Evolutionary conservation across 352 stramenopile species (phyloP), one percentile per base, ranked within the genome.

Genomic region (Phytophthora melonis): DNA sequence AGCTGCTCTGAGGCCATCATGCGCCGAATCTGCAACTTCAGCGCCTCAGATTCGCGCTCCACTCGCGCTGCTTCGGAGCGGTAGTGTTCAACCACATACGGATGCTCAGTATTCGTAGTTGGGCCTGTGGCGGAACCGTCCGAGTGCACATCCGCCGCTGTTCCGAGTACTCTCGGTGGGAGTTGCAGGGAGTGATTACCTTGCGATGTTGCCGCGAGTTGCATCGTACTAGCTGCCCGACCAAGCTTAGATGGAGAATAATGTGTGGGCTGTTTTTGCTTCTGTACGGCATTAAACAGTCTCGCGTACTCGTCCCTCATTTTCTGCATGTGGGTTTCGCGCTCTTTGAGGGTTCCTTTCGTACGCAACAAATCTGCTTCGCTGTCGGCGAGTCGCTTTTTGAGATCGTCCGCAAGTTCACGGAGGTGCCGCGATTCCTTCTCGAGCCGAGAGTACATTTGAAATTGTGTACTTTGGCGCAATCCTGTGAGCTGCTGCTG

Each of bases 281-380:
- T 91, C 45, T 93, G 88, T 14, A 95, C 67, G 30, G 81, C 82
- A 18, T 67, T 68, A 49, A 95, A 95, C 13, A 95, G 59, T 41
- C 84, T 90, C 58, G 86, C 83, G 69, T 95, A 95, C 64, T 95
- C 88, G 45, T 87, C 76, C 39, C 86, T 89, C 87, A 91, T 93
- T 25, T 79, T 73, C 14, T 82, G 71, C 27, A 90, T 78, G n/a
- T 78, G 62, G 8, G 45, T 45, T 11, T 90, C 83, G 14, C 82
- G 80, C 63, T 91, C 83, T 66, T 90, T 92, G 11, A 92, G 53
- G 2, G 63, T 47, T 3, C 72, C 80, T 49, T 84, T 81, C 4
- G 76, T 87, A 13, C 86, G 81, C 41, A 93, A 34, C 25, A 92
- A 63, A 50, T 92, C 86, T 5, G 79, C 68, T 9, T 92, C 86